Percentiles rank a stretch among this genome's conserved stretches.
Evolutionary conservation across 2,329 filamentous ascomycete species (phyloP).

Genomic region (Neonectria ditissima): DNA sequence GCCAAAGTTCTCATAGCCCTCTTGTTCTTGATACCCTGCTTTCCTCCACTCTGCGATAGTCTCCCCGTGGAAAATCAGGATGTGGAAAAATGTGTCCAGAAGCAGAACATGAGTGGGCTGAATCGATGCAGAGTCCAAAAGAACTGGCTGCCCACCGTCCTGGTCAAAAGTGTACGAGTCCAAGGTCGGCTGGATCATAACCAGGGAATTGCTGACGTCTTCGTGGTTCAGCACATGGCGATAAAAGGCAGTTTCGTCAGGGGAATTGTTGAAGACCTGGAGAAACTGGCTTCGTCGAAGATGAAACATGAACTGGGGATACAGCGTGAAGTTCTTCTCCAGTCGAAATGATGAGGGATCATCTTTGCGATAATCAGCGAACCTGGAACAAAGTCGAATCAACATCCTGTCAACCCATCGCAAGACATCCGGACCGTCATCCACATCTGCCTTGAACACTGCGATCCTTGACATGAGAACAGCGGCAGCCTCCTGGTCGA

Average conservation of each 20-base stretch:
- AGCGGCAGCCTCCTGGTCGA: constrained; percentile 97
- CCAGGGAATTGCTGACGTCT: constrained; percentile 93
- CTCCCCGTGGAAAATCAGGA: constrained; percentile 98
- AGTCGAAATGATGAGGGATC: constrained; percentile 96
- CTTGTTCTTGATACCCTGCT: constrained; percentile 96
- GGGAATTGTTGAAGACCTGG: constrained; percentile 99
- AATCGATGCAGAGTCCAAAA: constrained; percentile 96
- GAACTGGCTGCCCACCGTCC: constrained; percentile 90
- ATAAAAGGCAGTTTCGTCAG: constrained; percentile 99
- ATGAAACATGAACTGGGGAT: constrained; percentile 99
- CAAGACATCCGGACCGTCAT: constrained; percentile 97
- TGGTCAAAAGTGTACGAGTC: constrained; percentile 98
- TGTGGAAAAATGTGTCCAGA: constrained; percentile 99
- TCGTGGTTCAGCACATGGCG: constrained; percentile 97
- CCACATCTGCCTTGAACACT: constrained; percentile 98
- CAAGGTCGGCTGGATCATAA: constrained; percentile 98
- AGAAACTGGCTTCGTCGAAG: constrained; percentile 96
- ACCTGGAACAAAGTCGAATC: constrained; percentile 93
- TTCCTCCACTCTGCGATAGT: constrained; percentile 98
- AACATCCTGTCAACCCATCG: constrained; percentile 99
- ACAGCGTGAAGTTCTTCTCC: constrained; percentile 99
- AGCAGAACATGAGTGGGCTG: constrained; percentile 93
- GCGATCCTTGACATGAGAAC: constrained; percentile 99
- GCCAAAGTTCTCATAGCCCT: constrained; percentile 97
- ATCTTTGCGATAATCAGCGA: constrained; percentile 98